Evolutionary conservation across 2,329 filamentous ascomycete species (phyloP).

Genomic region (Dothistroma septosporum): DNA sequence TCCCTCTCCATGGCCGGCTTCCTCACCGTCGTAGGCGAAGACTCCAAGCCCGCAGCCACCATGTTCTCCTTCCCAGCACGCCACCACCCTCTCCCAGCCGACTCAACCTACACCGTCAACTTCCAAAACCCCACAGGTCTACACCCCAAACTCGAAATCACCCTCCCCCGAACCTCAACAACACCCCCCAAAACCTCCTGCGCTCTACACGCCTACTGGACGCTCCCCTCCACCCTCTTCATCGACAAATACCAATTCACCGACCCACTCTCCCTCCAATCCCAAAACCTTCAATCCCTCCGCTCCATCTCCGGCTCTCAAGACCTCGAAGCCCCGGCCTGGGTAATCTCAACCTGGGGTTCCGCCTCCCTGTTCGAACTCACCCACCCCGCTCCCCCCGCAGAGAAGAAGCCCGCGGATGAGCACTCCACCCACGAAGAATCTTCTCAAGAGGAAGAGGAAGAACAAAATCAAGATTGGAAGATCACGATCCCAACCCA

Average conservation of each 20-base stretch:
- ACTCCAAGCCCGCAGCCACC: constrained; percentile 65
- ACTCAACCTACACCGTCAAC: constrained; percentile 45
- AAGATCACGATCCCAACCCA: constrained; percentile 74
- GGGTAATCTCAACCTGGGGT: constrained; percentile 72
- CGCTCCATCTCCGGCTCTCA: constrained; percentile 69
- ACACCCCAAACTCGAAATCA: constrained; percentile 73
- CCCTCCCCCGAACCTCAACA: constrained; percentile 54
- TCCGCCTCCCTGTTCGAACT: constrained; percentile 73
- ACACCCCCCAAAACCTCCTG: constrained; percentile 53
- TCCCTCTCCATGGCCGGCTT: constrained; percentile 76
- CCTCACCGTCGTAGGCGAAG: constrained; percentile 71
- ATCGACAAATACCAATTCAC: constrained; percentile 81
- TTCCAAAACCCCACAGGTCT: constrained; percentile 73
- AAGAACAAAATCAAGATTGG: no score
- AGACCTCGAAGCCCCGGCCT: constrained; percentile 87
- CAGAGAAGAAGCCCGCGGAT: no score
- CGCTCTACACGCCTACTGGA: constrained; percentile 72
- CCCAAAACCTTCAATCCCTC: constrained; percentile 70
- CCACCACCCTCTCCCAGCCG: constrained; percentile 56
- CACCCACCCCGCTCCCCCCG: constrained; percentile 34
- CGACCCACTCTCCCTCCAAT: constrained; percentile 70
- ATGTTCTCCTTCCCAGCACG: constrained; percentile 81
- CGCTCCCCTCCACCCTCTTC: constrained; percentile 76
- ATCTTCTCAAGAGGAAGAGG: no score
- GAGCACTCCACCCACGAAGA: no score